Conservation (phyloP, 345 rosid genomes). For the Populus alba region DNA sequence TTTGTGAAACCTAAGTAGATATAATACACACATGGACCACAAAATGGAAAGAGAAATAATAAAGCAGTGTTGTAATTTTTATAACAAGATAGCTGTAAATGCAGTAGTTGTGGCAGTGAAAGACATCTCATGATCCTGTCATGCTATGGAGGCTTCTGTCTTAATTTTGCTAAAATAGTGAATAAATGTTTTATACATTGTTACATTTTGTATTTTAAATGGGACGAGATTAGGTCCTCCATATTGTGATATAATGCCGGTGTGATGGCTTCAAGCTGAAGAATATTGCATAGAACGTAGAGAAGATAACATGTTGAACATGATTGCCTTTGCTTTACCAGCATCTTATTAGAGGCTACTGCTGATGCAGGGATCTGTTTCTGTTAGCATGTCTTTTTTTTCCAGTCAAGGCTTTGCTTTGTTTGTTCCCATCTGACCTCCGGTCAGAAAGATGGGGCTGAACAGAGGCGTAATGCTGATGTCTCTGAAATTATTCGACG, state of each 20-base stretch:
- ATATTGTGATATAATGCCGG: too few species aligned
- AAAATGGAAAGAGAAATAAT: neutral
- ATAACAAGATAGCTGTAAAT: neutral
- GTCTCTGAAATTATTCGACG: conserved; percentile 78
- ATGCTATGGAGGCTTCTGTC: neutral
- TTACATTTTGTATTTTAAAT: too few species aligned
- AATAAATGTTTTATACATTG: too few species aligned
- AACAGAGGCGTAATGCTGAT: conserved; percentile 83
- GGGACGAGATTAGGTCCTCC: too few species aligned
- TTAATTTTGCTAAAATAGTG: neutral
- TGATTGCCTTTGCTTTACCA: conserved; percentile 2
- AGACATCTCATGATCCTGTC: neutral
- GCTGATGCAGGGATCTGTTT: conserved; percentile 88
- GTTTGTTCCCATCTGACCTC: conserved; percentile 98
- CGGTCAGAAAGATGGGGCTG: conserved; percentile 92
- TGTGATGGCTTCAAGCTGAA: too few species aligned
- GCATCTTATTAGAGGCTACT: conserved; percentile 20
- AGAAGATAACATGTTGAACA: too few species aligned
- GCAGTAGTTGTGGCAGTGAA: neutral
- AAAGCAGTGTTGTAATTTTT: neutral
- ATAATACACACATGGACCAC: neutral
- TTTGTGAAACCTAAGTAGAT: neutral
- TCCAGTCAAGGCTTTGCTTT: conserved; percentile 90
- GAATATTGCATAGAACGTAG: too few species aligned
- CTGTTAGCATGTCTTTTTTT: conserved; percentile 90